These are phyloP conservation scores for Aspergillus biplanus DNA, from an alignment of 495 filamentous ascomycete species.

Conservation along the genomic window DNA sequence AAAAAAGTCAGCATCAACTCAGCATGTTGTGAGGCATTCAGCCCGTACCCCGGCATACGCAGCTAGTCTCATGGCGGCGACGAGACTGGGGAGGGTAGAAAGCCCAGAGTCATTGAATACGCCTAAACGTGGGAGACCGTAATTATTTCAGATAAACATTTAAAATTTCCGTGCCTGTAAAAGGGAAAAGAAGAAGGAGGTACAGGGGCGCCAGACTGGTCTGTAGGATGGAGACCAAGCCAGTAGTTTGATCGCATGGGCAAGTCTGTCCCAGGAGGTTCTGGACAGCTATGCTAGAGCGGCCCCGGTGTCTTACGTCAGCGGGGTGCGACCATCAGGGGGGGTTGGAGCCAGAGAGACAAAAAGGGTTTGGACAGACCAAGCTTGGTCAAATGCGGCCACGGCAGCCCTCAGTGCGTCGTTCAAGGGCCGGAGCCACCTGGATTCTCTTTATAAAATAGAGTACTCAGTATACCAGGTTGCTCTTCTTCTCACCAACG, in stretches of 20 bases:
- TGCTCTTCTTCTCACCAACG: background rate
- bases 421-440: too few relatives aligned
- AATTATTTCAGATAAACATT: slow-evolving; percentile 26
- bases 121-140: slow-evolving; percentile 21
- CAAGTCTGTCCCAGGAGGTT: slow-evolving; percentile 23
- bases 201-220: background rate
- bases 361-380: background rate
- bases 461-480: background rate
- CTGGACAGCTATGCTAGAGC: slow-evolving; percentile 48
- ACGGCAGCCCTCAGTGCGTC: too few relatives aligned
- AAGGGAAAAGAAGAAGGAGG: background rate
- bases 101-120: slow-evolving; percentile 39
- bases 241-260: slow-evolving; percentile 19
- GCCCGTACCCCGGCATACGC: slow-evolving; percentile 54
- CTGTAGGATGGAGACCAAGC: slow-evolving; percentile 2
- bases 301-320: slow-evolving; percentile 45
- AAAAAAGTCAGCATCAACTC: slow-evolving; percentile 13
- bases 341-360: background rate
- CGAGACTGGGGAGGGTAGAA: slow-evolving; percentile 26
- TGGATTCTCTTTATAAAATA: background rate
- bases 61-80: slow-evolving; percentile 54
- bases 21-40: background rate
- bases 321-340: slow-evolving; percentile 18
- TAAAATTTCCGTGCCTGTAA: slow-evolving; percentile 26
- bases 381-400: background rate